Evolutionary conservation across 805 yeast genomes (phyloP).

Genomic region (Kodamaea jinghongensis): DNA sequence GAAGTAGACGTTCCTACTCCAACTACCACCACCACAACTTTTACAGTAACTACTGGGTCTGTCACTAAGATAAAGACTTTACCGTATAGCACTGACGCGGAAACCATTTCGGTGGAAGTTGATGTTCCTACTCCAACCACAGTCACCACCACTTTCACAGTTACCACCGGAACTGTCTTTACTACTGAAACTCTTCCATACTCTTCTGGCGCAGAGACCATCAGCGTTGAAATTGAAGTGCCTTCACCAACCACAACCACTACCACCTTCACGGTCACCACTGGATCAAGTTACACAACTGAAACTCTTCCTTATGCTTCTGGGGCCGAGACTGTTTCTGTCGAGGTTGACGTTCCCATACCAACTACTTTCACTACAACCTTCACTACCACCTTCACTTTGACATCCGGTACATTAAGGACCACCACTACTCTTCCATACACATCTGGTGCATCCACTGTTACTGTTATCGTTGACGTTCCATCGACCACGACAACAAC

Average conservation of each 20-base stretch:
- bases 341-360: constrained; percentile 3
- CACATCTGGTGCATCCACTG: not conserved
- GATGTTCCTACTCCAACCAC: constrained; percentile 3
- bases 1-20: constrained; percentile 4
- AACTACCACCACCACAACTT: constrained; percentile 1
- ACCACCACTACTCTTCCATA: not conserved
- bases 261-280: constrained; percentile 1
- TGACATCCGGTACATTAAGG: not conserved
- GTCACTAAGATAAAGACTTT: constrained; percentile 6
- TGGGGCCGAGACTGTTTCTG: constrained; percentile 4
- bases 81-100: constrained; percentile 1
- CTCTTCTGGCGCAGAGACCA: not conserved
- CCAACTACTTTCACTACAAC: constrained; percentile 1
- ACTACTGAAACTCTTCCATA: not conserved
- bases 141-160: constrained; percentile 1
- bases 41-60: constrained; percentile 1
- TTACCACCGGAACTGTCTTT: no score
- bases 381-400: no score
- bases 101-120: constrained; percentile 5
- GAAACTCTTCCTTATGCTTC: constrained; percentile 6
- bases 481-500: constrained; percentile 1
- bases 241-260: not conserved
- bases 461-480: not conserved
- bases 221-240: not conserved
- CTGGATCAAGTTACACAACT: not conserved